These are phyloP conservation scores for Sporisorium reilianum DNA, from an alignment of 1,284 basidiomycete species.

Conservation along the genomic window DNA sequence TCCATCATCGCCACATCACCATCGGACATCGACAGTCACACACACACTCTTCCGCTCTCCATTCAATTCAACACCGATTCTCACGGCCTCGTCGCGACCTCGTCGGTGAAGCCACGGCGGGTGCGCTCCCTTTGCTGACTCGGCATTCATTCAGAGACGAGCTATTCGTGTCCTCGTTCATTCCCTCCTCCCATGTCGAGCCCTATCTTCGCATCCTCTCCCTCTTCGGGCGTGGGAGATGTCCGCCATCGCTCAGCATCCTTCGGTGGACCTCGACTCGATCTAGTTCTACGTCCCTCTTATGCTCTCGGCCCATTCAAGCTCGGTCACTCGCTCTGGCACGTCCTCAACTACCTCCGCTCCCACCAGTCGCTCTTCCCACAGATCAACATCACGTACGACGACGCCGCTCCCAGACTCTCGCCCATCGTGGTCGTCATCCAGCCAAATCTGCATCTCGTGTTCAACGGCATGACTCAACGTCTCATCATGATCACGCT, in stretches of 20 bases:
- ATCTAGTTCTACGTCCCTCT: slow-evolving; percentile 42
- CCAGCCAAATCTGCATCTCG: slow-evolving; percentile 44
- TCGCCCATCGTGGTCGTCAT: slow-evolving; percentile 42
- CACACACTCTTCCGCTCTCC: background rate
- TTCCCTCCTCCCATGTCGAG: slow-evolving; percentile 36
- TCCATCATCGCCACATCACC: background rate
- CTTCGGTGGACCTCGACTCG: slow-evolving; percentile 31
- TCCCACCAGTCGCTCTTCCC: slow-evolving; percentile 50
- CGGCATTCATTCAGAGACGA: background rate
- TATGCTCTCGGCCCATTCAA: slow-evolving; percentile 47
- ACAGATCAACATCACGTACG: slow-evolving; percentile 48
- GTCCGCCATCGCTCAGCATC: slow-evolving; percentile 29
- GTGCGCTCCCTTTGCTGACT: background rate
- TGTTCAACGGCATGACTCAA: slow-evolving; percentile 43
- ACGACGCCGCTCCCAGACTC: slow-evolving; percentile 28
- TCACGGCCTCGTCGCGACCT: background rate
- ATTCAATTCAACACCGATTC: background rate
- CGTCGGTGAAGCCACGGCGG: background rate
- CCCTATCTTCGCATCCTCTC: slow-evolving; percentile 30
- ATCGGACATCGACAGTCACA: too few relatives aligned
- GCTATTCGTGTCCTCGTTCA: background rate
- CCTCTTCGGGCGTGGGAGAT: slow-evolving; percentile 7
- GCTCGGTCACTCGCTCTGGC: slow-evolving; percentile 57
- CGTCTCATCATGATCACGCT: slow-evolving; percentile 49
- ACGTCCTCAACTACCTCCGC: slow-evolving; percentile 51